phyloP scores from a whole-genome alignment of 2,329 filamentous ascomycete species.

The Emmonsia crescens region DNA sequence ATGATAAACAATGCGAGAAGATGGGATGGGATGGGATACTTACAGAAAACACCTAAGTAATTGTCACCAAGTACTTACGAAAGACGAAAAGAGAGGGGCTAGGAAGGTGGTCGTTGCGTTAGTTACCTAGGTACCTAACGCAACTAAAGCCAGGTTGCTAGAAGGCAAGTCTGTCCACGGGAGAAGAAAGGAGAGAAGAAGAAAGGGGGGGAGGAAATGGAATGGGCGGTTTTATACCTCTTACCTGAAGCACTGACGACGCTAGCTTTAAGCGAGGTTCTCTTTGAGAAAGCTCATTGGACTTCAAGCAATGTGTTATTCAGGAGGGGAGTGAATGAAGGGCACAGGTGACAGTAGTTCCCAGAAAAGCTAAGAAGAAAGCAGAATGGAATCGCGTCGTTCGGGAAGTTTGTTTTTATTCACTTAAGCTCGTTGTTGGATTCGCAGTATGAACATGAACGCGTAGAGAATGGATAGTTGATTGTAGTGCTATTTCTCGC shows the following conservation, averaged over 20 bases:
- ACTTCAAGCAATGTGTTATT: background rate
- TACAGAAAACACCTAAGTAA: background rate
- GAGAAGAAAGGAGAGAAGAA: constrained; percentile 6
- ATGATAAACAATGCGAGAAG: background rate
- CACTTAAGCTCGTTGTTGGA: background rate
- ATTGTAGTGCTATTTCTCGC: background rate
- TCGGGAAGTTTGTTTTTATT: background rate
- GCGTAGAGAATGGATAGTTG: background rate
- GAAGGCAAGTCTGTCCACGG: background rate
- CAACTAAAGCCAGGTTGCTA: background rate
- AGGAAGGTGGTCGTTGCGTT: background rate
- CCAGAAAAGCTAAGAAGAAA: background rate
- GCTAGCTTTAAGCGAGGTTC: constrained; percentile 8
- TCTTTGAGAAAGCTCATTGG: background rate
- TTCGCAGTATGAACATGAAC: background rate
- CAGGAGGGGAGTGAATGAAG: background rate
- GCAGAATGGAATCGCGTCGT: background rate
- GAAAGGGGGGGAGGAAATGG: background rate
- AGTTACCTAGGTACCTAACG: background rate
- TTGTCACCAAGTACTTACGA: background rate
- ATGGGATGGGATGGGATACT: background rate
- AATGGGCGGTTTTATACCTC: constrained; percentile 10
- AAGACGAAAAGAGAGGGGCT: background rate
- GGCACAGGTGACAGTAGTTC: background rate
- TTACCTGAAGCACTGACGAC: background rate